These are phyloP conservation scores for Lactarius psammicola DNA, from an alignment of 768 basidiomycete genomes.

Conservation along the genomic window DNA sequence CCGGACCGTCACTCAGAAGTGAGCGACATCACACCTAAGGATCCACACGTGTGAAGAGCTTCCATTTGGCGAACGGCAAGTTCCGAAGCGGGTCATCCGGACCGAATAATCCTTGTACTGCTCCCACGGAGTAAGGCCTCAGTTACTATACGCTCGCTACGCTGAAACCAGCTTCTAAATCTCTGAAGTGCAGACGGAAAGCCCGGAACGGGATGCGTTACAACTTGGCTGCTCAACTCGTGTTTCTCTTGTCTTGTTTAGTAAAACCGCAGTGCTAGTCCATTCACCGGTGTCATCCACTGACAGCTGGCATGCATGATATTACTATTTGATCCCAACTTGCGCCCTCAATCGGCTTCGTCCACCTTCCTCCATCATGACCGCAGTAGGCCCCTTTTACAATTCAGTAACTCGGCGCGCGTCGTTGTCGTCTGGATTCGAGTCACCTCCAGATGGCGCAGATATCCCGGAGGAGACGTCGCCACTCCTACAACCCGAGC, in stretches of 20 bases:
- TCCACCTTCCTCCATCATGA: background rate
- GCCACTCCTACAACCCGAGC: background rate
- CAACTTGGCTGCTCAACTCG: background rate
- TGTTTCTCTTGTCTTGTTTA: background rate
- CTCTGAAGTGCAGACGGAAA: background rate
- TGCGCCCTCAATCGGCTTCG: background rate
- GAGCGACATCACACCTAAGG: no score
- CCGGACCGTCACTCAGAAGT: no score
- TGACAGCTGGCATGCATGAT: background rate
- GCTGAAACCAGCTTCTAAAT: no score
- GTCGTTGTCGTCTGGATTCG: background rate
- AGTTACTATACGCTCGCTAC: no score
- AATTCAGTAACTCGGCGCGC: background rate
- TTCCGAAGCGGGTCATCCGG: no score
- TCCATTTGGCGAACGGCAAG: no score
- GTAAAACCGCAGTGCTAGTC: background rate
- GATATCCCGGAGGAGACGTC: background rate
- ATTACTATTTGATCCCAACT: no score
- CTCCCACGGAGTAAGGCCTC: no score
- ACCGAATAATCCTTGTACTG: no score
- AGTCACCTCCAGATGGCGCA: background rate
- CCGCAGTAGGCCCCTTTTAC: background rate
- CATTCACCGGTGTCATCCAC: background rate
- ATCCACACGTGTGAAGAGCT: no score
- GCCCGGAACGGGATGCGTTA: no score